Percentiles rank a stretch among this genome's conserved stretches.
Evolutionary conservation across 1,139 yeast species (phyloP).

Genomic region (Magnusiomyces magnusii): DNA sequence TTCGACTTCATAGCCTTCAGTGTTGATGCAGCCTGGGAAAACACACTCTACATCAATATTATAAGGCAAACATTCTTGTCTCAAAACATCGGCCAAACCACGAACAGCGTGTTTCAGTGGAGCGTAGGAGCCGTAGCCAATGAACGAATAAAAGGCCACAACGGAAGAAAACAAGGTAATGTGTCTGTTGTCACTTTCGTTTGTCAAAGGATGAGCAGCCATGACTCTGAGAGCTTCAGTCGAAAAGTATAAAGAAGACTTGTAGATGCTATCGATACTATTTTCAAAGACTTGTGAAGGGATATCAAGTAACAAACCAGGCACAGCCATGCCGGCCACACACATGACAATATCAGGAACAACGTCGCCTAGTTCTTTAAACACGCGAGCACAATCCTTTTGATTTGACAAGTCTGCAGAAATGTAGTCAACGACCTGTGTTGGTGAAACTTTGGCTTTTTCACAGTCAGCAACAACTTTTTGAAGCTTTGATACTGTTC

Average conservation of each 20-base stretch:
- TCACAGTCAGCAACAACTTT: slow-evolving; percentile 43
- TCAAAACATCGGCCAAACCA: slow-evolving; percentile 61
- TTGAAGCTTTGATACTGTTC: slow-evolving; percentile 54
- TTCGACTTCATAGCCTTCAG: slow-evolving; percentile 83
- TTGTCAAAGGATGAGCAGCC: slow-evolving; percentile 24
- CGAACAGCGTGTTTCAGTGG: slow-evolving; percentile 82
- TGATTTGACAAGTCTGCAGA: slow-evolving; percentile 57
- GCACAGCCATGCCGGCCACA: slow-evolving; percentile 83
- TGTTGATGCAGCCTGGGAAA: slow-evolving; percentile 81
- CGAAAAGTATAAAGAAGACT: slow-evolving; percentile 60
- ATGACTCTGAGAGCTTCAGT: slow-evolving; percentile 50
- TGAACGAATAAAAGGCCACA: slow-evolving; percentile 75
- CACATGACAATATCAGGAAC: slow-evolving; percentile 70
- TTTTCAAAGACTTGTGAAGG: slow-evolving; percentile 47
- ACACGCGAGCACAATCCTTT: slow-evolving; percentile 39
- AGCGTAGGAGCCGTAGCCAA: slow-evolving; percentile 86
- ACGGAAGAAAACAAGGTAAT: slow-evolving; percentile 74
- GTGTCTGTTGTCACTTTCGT: slow-evolving; percentile 38
- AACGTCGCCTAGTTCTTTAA: slow-evolving; percentile 29
- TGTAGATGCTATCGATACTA: slow-evolving; percentile 65
- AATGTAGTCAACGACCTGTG: slow-evolving; percentile 41
- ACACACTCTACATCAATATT: slow-evolving; percentile 49
- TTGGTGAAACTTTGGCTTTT: slow-evolving; percentile 20
- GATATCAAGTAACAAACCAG: slow-evolving; percentile 69
- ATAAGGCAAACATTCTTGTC: slow-evolving; percentile 73